Conservation (phyloP, 176 grass and related monocot species). For the Carex cristatella region DNA sequence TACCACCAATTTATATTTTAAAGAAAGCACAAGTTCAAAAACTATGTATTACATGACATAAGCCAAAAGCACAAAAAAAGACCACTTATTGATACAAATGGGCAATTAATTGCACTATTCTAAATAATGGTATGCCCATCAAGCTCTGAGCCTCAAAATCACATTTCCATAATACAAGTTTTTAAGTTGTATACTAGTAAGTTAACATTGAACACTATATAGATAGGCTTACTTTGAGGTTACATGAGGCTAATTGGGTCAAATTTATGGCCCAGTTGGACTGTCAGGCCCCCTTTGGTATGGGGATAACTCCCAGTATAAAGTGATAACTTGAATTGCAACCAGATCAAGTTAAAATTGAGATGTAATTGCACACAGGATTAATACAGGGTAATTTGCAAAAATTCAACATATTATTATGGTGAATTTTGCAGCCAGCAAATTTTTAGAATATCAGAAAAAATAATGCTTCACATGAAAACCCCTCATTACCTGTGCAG, state of each 20-base stretch:
- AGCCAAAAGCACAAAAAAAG: neutral
- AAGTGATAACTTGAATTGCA: neutral
- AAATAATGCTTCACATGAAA: neutral
- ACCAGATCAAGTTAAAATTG: neutral
- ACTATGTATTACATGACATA: neutral
- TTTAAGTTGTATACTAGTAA: neutral
- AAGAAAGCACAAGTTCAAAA: neutral
- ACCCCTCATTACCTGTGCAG: slow-evolving; percentile 66
- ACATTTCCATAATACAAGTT: neutral
- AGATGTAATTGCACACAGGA: neutral
- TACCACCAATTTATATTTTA: neutral
- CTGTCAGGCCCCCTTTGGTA: neutral
- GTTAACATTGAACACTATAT: neutral
- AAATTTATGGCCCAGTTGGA: neutral
- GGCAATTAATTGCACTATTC: neutral
- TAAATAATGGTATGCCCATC: neutral
- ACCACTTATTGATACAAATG: neutral
- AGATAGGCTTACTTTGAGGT: neutral
- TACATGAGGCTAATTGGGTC: neutral
- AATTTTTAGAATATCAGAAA: neutral
- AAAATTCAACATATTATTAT: neutral
- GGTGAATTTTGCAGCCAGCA: neutral
- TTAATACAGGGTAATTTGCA: neutral
- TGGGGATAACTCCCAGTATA: neutral
- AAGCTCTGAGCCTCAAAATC: neutral